Percentiles rank a stretch among this genome's conserved stretches.
These are phyloP conservation scores for Emmonsia crescens DNA, from an alignment of 2,329 filamentous ascomycete species.

Conservation along the genomic window DNA sequence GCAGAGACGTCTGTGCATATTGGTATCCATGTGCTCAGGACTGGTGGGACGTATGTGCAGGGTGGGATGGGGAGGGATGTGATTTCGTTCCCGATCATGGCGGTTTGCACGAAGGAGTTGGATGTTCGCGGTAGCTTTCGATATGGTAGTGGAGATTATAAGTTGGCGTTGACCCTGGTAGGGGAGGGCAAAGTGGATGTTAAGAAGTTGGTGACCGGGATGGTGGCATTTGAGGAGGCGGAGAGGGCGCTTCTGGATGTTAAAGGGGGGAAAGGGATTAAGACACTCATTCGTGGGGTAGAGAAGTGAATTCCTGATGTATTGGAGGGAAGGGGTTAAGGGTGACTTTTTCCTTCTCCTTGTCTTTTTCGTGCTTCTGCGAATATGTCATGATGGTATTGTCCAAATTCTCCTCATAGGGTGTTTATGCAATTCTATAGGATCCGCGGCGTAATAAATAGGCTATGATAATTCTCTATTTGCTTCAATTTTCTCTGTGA, in stretches of 20 bases:
- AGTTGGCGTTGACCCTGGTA: constrained; percentile 68
- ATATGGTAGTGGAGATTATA: constrained; percentile 80
- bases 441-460: neutral
- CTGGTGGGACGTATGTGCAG: constrained; percentile 69
- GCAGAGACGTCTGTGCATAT: constrained; percentile 70
- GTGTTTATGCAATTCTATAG: neutral
- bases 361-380: neutral
- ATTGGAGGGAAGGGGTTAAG: neutral
- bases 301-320: constrained; percentile 8
- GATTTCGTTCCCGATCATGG: constrained; percentile 86
- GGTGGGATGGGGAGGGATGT: constrained; percentile 83
- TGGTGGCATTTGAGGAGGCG: constrained; percentile 69
- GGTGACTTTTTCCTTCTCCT: neutral
- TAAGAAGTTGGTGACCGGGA: constrained; percentile 68
- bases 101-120: constrained; percentile 79
- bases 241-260: constrained; percentile 82
- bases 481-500: neutral
- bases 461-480: neutral
- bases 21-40: constrained; percentile 57
- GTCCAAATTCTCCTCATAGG: too few species aligned
- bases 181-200: constrained; percentile 57
- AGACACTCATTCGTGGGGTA: constrained; percentile 36
- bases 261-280: constrained; percentile 60
- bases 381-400: neutral
- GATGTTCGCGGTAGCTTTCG: constrained; percentile 81